Conservation (phyloP, 2,329 filamentous ascomycete genomes). For the Ophiostoma fasciatum region DNA sequence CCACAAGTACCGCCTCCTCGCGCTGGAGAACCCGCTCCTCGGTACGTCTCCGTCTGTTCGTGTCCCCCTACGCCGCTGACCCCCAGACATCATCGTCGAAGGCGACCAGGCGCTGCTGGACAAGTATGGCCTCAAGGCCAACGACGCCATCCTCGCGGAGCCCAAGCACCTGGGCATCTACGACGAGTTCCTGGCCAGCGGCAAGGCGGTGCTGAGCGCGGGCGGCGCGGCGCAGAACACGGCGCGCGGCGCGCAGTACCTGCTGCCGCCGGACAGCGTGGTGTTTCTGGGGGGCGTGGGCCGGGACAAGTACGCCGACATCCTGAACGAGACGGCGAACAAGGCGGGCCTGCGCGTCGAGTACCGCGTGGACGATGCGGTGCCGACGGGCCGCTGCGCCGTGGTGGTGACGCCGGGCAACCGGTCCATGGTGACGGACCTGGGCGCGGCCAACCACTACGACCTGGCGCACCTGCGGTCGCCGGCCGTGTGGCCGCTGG, state of each 20-base stretch:
- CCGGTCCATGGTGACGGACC: constrained; percentile 86
- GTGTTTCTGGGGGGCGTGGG: constrained; percentile 91
- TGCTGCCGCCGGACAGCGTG: constrained; percentile 77
- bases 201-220: constrained; percentile 84
- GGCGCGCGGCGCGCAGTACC: constrained; percentile 89
- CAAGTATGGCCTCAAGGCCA: constrained; percentile 87
- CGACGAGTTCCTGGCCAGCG: constrained; percentile 86
- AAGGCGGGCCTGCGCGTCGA: constrained; percentile 82
- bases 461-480: constrained; percentile 85
- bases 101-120: constrained; percentile 74
- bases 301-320: constrained; percentile 88
- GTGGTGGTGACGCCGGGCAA: constrained; percentile 95
- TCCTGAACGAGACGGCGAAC: constrained; percentile 72
- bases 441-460: constrained; percentile 94
- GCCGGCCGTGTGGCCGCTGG: constrained; percentile 81
- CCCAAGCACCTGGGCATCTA: constrained; percentile 80
- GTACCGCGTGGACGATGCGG: constrained; percentile 77
- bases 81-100: constrained; percentile 71
- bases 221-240: constrained; percentile 97
- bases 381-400: constrained; percentile 84
- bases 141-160: constrained; percentile 94
- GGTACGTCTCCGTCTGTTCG: constrained; percentile 34
- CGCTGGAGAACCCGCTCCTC: constrained; percentile 93
- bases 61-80: not conserved
- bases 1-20: constrained; percentile 79